phyloP scores from a whole-genome alignment of 768 basidiomycete species.

The Fomitopsis serialis region DNA sequence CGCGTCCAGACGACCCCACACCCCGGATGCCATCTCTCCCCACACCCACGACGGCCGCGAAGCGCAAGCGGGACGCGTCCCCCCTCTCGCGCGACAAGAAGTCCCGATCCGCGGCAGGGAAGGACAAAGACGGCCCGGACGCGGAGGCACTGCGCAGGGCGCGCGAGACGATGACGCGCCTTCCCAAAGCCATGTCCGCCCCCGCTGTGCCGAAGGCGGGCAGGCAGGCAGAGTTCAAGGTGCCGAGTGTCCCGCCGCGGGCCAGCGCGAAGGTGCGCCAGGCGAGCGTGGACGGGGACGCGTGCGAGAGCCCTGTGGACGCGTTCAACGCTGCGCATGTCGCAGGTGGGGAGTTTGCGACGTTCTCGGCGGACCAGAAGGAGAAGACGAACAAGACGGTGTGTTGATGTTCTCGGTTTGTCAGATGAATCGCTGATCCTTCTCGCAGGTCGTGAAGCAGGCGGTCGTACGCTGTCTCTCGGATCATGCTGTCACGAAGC shows the following conservation, averaged over 20 bases:
- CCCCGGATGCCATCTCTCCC: slow-evolving; percentile 57
- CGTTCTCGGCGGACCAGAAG: slow-evolving; percentile 32
- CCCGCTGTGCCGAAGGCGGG: slow-evolving; percentile 10
- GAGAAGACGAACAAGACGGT: slow-evolving; percentile 65
- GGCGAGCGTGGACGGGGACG: slow-evolving; percentile 12
- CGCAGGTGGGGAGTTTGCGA: background rate
- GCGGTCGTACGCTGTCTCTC: slow-evolving; percentile 28
- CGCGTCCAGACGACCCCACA: slow-evolving; percentile 75
- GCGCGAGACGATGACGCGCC: slow-evolving; percentile 32
- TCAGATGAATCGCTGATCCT: background rate
- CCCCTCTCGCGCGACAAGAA: slow-evolving; percentile 19
- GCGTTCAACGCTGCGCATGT: background rate
- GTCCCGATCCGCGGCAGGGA: slow-evolving; percentile 4
- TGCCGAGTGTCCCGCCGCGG: slow-evolving; percentile 16
- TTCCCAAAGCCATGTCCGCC: slow-evolving; percentile 21
- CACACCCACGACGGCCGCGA: slow-evolving; percentile 15
- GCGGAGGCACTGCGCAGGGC: slow-evolving; percentile 30
- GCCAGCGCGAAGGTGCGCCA: background rate
- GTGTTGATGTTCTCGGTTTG: slow-evolving; percentile 1
- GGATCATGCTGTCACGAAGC: slow-evolving; percentile 27
- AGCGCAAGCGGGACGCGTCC: slow-evolving; percentile 18
- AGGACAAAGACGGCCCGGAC: slow-evolving; percentile 18
- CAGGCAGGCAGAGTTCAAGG: slow-evolving; percentile 18
- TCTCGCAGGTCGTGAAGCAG: slow-evolving; percentile 35
- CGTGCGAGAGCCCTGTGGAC: background rate